Percentiles rank a stretch among this genome's conserved stretches.
These are phyloP conservation scores for Picea mariana DNA, from an alignment of 83 land plant species.

Conservation along the genomic window DNA sequence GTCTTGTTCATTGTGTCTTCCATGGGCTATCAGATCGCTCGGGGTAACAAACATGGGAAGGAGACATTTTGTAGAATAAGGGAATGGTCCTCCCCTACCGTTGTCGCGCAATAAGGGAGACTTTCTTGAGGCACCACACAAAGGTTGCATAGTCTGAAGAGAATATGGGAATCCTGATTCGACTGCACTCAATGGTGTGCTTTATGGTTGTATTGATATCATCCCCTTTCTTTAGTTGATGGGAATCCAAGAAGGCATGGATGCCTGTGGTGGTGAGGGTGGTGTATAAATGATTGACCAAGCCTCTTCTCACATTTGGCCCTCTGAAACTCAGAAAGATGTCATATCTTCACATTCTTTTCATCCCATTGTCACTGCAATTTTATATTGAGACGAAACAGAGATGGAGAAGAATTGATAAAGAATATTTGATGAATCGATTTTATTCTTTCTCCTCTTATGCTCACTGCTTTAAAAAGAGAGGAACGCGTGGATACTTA, in stretches of 20 bases:
- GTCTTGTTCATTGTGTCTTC: no score
- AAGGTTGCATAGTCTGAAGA: not conserved
- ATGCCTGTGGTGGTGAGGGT: not conserved
- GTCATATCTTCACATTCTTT: not conserved
- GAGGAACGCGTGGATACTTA: no score
- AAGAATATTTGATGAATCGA: no score
- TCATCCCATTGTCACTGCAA: no score
- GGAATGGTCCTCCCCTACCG: not conserved
- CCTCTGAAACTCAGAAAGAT: constrained; percentile 2
- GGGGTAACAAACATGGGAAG: no score
- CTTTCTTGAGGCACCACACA: not conserved
- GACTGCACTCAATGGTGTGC: not conserved
- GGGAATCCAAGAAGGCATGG: not conserved
- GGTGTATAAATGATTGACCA: not conserved
- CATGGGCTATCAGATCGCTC: no score
- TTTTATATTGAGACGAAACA: no score
- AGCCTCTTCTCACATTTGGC: not conserved
- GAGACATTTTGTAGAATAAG: not conserved
- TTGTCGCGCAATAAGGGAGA: not conserved
- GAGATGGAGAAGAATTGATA: no score
- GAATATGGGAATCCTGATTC: not conserved
- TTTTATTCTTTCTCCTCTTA: no score
- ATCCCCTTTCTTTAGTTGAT: not conserved
- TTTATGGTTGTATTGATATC: not conserved
- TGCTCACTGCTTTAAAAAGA: no score